Percentiles rank a stretch among this genome's conserved stretches.
Evolutionary conservation across 805 yeast genomes (phyloP).

Genomic region (Suhomyces kilbournensis): DNA sequence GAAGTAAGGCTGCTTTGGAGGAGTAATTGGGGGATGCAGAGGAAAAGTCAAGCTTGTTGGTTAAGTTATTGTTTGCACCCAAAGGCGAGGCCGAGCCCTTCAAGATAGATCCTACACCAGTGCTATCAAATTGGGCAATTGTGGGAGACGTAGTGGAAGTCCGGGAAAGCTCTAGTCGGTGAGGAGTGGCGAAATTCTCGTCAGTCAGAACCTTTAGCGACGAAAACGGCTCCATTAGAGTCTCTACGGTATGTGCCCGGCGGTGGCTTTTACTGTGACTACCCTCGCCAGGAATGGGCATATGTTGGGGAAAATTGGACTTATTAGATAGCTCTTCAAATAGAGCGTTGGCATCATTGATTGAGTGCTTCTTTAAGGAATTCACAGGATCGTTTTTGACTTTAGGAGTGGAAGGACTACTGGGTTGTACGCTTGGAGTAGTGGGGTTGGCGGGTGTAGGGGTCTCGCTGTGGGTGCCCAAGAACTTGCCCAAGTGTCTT

Average conservation of each 20-base stretch:
- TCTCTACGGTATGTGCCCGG: constrained; percentile 13
- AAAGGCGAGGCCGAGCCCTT: constrained; percentile 17
- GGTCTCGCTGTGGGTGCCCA: constrained; percentile 2
- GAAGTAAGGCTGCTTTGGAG: constrained; percentile 13
- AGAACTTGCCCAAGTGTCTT: constrained; percentile 40
- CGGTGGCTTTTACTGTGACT: constrained; percentile 6
- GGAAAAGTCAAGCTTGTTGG: constrained; percentile 14
- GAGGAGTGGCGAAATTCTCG: constrained; percentile 4
- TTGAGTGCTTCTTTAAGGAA: not conserved
- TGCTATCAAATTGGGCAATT: constrained; percentile 10
- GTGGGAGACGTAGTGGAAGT: constrained; percentile 14
- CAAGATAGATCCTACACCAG: constrained; percentile 6
- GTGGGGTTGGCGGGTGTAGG: not conserved
- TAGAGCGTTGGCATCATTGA: not conserved
- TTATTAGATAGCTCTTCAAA: not conserved
- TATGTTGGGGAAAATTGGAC: not conserved
- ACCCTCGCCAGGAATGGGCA: not conserved
- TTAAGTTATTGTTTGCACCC: constrained; percentile 15
- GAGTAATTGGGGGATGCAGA: constrained; percentile 9
- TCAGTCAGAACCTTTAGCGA: constrained; percentile 6
- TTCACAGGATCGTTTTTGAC: not conserved
- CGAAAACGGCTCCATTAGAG: constrained; percentile 15
- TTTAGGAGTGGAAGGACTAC: not conserved
- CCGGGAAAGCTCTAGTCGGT: constrained; percentile 18
- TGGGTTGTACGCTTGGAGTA: not conserved